A percentile compares a stretch with the other conserved stretches of the same genome.
phyloP scores from a whole-genome alignment of 2,329 filamentous ascomycete species.

The Xylaria sp. region DNA sequence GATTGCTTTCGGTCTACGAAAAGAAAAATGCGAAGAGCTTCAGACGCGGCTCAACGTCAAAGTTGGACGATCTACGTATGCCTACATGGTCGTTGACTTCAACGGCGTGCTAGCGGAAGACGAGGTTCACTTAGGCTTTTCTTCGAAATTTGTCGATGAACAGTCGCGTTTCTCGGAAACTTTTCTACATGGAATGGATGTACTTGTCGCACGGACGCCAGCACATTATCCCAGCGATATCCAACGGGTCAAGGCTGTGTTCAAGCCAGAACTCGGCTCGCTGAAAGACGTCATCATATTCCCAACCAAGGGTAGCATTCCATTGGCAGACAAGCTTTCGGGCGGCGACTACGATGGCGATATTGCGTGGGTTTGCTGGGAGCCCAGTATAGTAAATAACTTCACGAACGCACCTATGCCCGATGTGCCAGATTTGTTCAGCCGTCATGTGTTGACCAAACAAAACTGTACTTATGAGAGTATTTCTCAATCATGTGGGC shows the following conservation, averaged over 20 bases:
- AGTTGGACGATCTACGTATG: conserved; percentile 64
- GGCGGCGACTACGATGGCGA: conserved; percentile 86
- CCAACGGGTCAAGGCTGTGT: conserved; percentile 68
- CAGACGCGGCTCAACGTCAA: conserved; percentile 63
- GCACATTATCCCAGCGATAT: conserved; percentile 74
- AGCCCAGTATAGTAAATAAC: conserved; percentile 65
- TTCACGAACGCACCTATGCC: conserved; percentile 67
- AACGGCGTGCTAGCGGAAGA: conserved; percentile 62
- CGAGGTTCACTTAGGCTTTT: conserved; percentile 73
- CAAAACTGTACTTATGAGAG: conserved; percentile 53
- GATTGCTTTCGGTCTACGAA: conserved; percentile 53
- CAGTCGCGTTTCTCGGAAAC: conserved; percentile 58
- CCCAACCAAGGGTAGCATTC: conserved; percentile 61
- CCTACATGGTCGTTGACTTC: conserved; percentile 74
- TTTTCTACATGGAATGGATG: conserved; percentile 60
- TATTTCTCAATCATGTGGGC: conserved; percentile 39
- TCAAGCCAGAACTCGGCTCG: conserved; percentile 64
- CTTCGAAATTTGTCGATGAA: conserved; percentile 63
- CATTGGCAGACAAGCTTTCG: conserved; percentile 73
- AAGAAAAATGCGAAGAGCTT: conserved; percentile 58
- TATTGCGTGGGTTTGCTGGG: conserved; percentile 79
- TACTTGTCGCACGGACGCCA: conserved; percentile 72
- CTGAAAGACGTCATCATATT: conserved; percentile 85
- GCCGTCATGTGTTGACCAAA: conserved; percentile 56
- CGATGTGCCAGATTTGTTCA: conserved; percentile 50